Evolutionary conservation across 2,329 filamentous ascomycete genomes (phyloP).

Genomic region (Epichloe festucae): DNA sequence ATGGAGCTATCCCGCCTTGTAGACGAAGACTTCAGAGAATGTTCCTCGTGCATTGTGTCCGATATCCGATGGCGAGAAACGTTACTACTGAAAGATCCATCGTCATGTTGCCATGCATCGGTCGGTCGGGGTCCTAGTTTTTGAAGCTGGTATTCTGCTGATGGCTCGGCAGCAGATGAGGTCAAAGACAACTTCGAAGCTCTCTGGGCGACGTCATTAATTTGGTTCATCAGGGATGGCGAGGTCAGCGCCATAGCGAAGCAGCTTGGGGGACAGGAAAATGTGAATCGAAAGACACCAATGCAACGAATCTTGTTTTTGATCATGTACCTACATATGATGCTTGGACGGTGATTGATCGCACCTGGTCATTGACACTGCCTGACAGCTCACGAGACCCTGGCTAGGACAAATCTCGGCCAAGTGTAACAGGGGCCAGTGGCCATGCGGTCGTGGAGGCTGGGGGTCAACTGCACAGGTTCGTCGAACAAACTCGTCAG

Average conservation of each 20-base stretch:
- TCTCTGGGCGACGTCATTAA: conserved; percentile 13
- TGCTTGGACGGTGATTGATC: not conserved
- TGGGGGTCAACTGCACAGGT: too few relatives aligned
- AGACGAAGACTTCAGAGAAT: conserved; percentile 9
- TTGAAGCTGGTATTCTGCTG: conserved; percentile 25
- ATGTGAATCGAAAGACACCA: not conserved
- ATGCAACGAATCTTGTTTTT: not conserved
- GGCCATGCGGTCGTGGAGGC: too few relatives aligned
- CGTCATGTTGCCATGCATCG: conserved; percentile 11
- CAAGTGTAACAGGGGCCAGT: too few relatives aligned
- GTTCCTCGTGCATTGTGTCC: conserved; percentile 2
- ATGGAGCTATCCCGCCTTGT: conserved; percentile 15
- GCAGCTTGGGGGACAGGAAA: not conserved
- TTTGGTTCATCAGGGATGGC: conserved; percentile 15
- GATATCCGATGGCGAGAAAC: not conserved
- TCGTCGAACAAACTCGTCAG: not conserved
- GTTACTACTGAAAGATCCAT: conserved; percentile 3
- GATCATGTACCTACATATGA: not conserved
- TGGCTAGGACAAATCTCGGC: too few relatives aligned
- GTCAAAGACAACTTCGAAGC: conserved; percentile 15
- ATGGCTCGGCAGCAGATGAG: conserved; percentile 11
- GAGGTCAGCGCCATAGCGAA: conserved; percentile 9
- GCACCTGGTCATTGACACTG: too few relatives aligned
- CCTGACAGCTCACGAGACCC: too few relatives aligned
- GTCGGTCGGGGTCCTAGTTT: conserved; percentile 25